Evolutionary conservation across 192 early-diverging fungal genomes (phyloP), one percentile per base, ranked within the genome.

Genomic region (Rhizophagus sp.): DNA sequence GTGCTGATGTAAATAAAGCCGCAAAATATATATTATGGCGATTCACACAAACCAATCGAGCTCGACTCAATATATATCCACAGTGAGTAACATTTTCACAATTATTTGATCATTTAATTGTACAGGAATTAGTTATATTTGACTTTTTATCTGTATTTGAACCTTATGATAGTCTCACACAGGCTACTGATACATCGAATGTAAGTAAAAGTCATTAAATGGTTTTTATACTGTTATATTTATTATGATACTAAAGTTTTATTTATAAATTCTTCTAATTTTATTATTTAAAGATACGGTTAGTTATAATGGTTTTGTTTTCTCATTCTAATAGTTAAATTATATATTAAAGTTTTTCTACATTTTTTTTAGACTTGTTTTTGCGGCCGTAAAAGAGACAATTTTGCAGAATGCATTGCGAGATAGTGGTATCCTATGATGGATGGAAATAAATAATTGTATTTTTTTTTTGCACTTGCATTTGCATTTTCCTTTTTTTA

Each of bases 341-440:
- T 7, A 57, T 57, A n/a, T 22, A 22, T 17, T 57, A 22, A 22
- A 22, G n/a, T 72, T n/a, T 24, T 44, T 36, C 49, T 24, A 41
- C 8, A 3, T 7, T 30, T 13, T 65, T 27, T 65, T 44, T 81
- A 86, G 84, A 57, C 87, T 96, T 34, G 96, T 97, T 33, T 96
- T 97, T 90, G 94, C 95, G 4, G 96, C 95, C 34, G 94, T 97
- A 75, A 96, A 96, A 78, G 96, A 96, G 79, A 97, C 95, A 2
- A 95, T 96, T 72, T 84, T 97, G 73, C 95, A 96, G 83, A 95
- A 95, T 79, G 92, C 93, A 19, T 83, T 95, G 39, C 89, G 92
- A 77, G 93, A 95, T 73, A 92, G 90, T 75, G 94, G 94, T 52
- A 95, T 95, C 50, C 79, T 93, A 78, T 93, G 66, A 80, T 50